These are phyloP conservation scores for Sherardia arvensis DNA, from an alignment of 257 asterid genomes.

Conservation along the genomic window DNA sequence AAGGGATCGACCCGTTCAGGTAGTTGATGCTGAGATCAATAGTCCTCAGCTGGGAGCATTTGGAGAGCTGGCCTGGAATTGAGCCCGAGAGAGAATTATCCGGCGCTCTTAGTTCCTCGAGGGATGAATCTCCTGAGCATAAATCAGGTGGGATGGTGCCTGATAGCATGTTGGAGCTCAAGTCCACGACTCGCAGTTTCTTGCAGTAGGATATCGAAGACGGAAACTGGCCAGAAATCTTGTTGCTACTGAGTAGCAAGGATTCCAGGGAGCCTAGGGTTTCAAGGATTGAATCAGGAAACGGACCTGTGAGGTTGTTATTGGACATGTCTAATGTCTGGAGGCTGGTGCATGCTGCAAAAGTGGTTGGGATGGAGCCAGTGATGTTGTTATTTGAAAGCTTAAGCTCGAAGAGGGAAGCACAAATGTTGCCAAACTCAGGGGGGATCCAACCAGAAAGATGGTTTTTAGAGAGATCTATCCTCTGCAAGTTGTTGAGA, in stretches of 20 bases:
- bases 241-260: conserved; percentile 48
- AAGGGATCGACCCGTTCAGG: conserved; percentile 73
- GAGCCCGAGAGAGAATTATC: conserved; percentile 56
- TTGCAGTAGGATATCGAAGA: conserved; percentile 66
- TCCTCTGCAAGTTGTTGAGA: conserved; percentile 43
- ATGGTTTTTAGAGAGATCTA: conserved; percentile 78
- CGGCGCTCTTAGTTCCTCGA: conserved; percentile 77
- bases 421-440: conserved; percentile 51
- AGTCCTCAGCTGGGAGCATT: conserved; percentile 54
- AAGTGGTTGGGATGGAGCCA: conserved; percentile 60
- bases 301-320: conserved; percentile 67
- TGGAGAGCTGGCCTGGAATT: conserved; percentile 59
- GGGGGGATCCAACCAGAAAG: conserved; percentile 80
- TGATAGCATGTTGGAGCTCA: conserved; percentile 65
- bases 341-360: conserved; percentile 55
- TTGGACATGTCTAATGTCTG: conserved; percentile 58
- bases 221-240: conserved; percentile 59
- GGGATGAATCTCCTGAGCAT: conserved; percentile 57
- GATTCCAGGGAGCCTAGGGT: conserved; percentile 53
- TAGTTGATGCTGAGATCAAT: conserved; percentile 86
- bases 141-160: conserved; percentile 65
- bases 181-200: conserved; percentile 51
- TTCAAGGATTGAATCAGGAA: conserved; percentile 55
- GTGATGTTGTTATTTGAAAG: conserved; percentile 68
- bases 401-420: conserved; percentile 64